These are phyloP conservation scores for Aureobasidium mangrovei DNA, from an alignment of 2,329 filamentous ascomycete genomes.

Conservation along the genomic window DNA sequence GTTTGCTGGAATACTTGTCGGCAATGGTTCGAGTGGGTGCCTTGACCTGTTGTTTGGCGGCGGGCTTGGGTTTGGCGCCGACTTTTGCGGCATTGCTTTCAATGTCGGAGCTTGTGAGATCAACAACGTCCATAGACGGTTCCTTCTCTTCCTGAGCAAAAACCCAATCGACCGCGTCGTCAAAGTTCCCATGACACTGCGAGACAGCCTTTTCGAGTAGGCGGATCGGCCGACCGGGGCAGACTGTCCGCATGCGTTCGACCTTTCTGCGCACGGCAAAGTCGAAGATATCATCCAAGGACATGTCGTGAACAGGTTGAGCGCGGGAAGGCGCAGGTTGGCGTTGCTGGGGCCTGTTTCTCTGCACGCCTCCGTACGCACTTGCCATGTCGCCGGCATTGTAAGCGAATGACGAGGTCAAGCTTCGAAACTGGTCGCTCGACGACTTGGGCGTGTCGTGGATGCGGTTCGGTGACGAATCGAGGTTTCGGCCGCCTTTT, in stretches of 20 bases:
- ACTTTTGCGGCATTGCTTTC: conserved; percentile 22
- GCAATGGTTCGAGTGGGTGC: conserved; percentile 47
- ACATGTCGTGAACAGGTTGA: conserved; percentile 35
- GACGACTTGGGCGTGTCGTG: conserved; percentile 23
- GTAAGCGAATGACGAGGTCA: conserved; percentile 22
- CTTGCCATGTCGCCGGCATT: conserved; percentile 35
- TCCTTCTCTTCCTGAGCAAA: conserved; percentile 28
- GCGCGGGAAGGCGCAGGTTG: conserved; percentile 36
- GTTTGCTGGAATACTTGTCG: conserved; percentile 24
- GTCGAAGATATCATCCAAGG: conserved; percentile 45
- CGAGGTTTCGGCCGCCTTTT: conserved; percentile 30
- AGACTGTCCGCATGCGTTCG: conserved; percentile 41
- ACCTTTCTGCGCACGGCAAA: conserved; percentile 43
- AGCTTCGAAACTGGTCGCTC: conserved; percentile 17
- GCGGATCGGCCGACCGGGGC: conserved; percentile 39
- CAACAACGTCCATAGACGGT: conserved; percentile 14
- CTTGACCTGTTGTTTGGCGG: conserved; percentile 48
- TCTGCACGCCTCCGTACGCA: conserved; percentile 27
- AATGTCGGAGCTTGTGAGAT: conserved; percentile 32
- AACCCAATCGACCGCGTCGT: conserved; percentile 45
- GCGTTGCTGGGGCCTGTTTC: conserved; percentile 14
- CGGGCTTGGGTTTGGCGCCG: conserved; percentile 31
- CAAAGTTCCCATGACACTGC: conserved; percentile 42
- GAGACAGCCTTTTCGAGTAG: conserved; percentile 44
- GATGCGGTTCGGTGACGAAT: conserved; percentile 25